Conservation (phyloP, 495 filamentous ascomycete genomes). For the Penicillium subrubescens region DNA sequence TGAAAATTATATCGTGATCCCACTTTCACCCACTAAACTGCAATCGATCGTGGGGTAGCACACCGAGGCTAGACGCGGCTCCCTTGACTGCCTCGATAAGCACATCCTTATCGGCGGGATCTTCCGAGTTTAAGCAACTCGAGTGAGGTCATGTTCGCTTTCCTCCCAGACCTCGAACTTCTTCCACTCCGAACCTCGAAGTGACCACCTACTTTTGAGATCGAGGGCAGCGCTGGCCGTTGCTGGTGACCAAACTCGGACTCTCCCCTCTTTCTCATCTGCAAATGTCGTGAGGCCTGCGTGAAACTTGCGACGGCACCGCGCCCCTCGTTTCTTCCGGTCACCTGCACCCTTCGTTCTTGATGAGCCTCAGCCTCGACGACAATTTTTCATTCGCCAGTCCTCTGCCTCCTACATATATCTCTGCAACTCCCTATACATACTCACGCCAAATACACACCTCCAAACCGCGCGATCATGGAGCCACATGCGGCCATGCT, state of each 20-base stretch:
- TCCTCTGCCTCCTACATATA: slow-evolving; percentile 10
- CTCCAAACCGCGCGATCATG: slow-evolving; percentile 30
- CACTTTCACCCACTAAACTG: not conserved
- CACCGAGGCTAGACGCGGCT: slow-evolving; percentile 6
- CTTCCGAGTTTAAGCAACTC: slow-evolving; percentile 19
- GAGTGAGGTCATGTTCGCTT: slow-evolving; percentile 26
- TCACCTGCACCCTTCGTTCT: slow-evolving; percentile 12
- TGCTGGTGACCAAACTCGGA: not conserved
- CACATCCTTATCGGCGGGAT: slow-evolving; percentile 34
- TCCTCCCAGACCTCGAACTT: slow-evolving; percentile 4
- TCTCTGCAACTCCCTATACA: not conserved
- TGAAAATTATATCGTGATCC: not conserved
- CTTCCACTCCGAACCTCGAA: slow-evolving; percentile 7
- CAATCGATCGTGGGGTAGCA: not conserved
- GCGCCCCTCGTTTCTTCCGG: slow-evolving; percentile 16
- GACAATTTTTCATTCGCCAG: not conserved
- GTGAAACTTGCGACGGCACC: slow-evolving; percentile 16
- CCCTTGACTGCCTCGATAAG: slow-evolving; percentile 14
- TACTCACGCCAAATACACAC: not conserved
- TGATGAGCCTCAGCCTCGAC: slow-evolving; percentile 9
- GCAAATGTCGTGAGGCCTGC: slow-evolving; percentile 22
- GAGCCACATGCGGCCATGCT: slow-evolving; percentile 48
- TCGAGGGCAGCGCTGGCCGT: not conserved
- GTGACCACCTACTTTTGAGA: not conserved
- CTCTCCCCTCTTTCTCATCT: slow-evolving; percentile 2